Percentiles rank a stretch among this genome's conserved stretches.
Evolutionary conservation across 768 basidiomycete genomes (phyloP).

Genomic region (Naganishia friedmannii): DNA sequence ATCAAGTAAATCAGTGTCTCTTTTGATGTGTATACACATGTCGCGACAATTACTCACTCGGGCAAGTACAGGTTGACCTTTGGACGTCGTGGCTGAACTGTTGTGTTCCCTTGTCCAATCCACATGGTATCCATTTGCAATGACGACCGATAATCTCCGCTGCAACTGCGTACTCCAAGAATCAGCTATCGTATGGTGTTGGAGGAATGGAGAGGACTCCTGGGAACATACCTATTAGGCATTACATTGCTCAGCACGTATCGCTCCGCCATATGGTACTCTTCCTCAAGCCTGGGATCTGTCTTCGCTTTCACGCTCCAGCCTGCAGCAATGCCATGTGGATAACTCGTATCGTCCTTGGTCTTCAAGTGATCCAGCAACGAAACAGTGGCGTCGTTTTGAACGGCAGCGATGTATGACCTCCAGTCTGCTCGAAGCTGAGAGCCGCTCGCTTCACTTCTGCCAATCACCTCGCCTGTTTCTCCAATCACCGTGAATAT

Average conservation of each 20-base stretch:
- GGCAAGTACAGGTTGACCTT: slow-evolving; percentile 25
- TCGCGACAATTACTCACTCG: too few species aligned
- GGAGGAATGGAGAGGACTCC: not conserved
- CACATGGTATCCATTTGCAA: slow-evolving; percentile 28
- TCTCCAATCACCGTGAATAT: slow-evolving; percentile 4
- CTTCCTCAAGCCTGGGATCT: not conserved
- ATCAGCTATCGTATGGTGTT: not conserved
- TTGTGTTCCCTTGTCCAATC: not conserved
- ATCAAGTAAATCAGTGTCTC: too few species aligned
- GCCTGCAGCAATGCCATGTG: slow-evolving; percentile 15
- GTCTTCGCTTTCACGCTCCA: slow-evolving; percentile 3
- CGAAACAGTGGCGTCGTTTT: not conserved
- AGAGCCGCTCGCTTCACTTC: not conserved
- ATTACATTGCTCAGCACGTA: slow-evolving; percentile 28
- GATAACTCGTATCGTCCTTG: slow-evolving; percentile 16
- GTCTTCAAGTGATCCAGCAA: slow-evolving; percentile 12
- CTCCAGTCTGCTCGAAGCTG: slow-evolving; percentile 17
- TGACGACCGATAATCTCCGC: slow-evolving; percentile 19
- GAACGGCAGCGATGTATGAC: not conserved
- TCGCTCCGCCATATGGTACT: slow-evolving; percentile 11
- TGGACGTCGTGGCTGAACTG: slow-evolving; percentile 1
- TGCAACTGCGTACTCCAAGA: slow-evolving; percentile 1
- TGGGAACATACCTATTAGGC: slow-evolving; percentile 19
- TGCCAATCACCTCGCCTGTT: slow-evolving; percentile 24
- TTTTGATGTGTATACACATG: too few species aligned